These are phyloP conservation scores for Coemansia sp. DNA, from an alignment of 192 early-diverging fungal genomes.

Conservation along the genomic window DNA sequence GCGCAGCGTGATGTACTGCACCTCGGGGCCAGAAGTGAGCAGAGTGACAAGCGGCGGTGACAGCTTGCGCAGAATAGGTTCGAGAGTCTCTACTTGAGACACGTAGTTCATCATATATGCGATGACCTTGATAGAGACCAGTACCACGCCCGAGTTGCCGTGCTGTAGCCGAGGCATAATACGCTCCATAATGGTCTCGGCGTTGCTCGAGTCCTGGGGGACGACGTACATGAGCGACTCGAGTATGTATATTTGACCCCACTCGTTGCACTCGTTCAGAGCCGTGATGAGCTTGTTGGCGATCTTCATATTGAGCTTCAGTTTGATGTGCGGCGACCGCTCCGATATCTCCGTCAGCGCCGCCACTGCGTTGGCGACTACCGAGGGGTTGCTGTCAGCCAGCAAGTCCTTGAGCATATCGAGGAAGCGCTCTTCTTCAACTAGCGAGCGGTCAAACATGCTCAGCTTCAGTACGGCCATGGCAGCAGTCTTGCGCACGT, in stretches of 20 bases:
- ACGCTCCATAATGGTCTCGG: slow-evolving; percentile 88
- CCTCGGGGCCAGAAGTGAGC: slow-evolving; percentile 84
- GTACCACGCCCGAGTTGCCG: slow-evolving; percentile 90
- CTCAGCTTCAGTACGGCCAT: slow-evolving; percentile 93
- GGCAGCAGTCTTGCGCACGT: slow-evolving; percentile 95
- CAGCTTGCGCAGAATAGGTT: slow-evolving; percentile 76
- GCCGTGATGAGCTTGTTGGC: slow-evolving; percentile 92
- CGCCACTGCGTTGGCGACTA: slow-evolving; percentile 94
- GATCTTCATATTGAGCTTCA: slow-evolving; percentile 80
- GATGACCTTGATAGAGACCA: slow-evolving; percentile 85
- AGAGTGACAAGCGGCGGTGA: slow-evolving; percentile 94
- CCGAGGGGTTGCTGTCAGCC: slow-evolving; percentile 88
- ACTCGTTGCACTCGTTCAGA: slow-evolving; percentile 97
- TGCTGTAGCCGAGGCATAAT: slow-evolving; percentile 89
- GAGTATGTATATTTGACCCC: slow-evolving; percentile 94
- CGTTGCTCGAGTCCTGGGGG: slow-evolving; percentile 83
- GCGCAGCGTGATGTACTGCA: slow-evolving; percentile 95
- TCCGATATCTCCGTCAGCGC: slow-evolving; percentile 94
- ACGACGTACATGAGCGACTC: slow-evolving; percentile 90
- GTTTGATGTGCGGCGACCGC: slow-evolving; percentile 79
- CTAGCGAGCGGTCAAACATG: slow-evolving; percentile 81
- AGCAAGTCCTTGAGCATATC: slow-evolving; percentile 85
- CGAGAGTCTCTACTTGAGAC: slow-evolving; percentile 72
- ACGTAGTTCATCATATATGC: slow-evolving; percentile 96
- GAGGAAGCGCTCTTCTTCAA: slow-evolving; percentile 86